Evolutionary conservation across 1,139 yeast species (phyloP).

Genomic region (Debaryomyces robertsiae): DNA sequence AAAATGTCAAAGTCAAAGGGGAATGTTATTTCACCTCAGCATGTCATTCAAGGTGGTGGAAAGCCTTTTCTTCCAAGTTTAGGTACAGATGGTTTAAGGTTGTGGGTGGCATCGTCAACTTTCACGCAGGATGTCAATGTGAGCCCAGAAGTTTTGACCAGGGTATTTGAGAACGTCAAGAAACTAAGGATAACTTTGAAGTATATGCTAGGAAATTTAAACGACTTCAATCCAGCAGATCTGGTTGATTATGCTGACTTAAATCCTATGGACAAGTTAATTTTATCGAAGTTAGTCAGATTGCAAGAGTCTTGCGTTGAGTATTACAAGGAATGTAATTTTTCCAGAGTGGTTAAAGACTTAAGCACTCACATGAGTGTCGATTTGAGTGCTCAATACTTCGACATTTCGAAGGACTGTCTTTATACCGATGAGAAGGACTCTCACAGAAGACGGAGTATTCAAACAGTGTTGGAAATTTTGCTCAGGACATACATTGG

Average conservation of each 20-base stretch:
- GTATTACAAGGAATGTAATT: slow-evolving; percentile 61
- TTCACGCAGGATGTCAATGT: slow-evolving; percentile 79
- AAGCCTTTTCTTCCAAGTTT: slow-evolving; percentile 61
- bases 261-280: slow-evolving; percentile 62
- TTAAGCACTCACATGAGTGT: slow-evolving; percentile 74
- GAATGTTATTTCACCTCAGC: slow-evolving; percentile 70
- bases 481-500: slow-evolving; percentile 64
- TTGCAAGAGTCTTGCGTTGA: slow-evolving; percentile 46
- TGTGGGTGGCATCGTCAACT: slow-evolving; percentile 90
- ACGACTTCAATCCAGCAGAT: slow-evolving; percentile 27
- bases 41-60: slow-evolving; percentile 67
- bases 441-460: slow-evolving; percentile 59
- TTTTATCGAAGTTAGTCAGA: slow-evolving; percentile 56
- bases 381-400: slow-evolving; percentile 78
- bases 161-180: slow-evolving; percentile 79
- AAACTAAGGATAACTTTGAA: slow-evolving; percentile 82
- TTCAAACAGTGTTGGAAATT: slow-evolving; percentile 71
- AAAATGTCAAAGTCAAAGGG: slow-evolving; percentile 96
- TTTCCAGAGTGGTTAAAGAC: slow-evolving; percentile 64
- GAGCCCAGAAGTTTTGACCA: slow-evolving; percentile 69
- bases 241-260: slow-evolving; percentile 40
- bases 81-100: slow-evolving; percentile 88
- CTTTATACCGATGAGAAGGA: slow-evolving; percentile 66
- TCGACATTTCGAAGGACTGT: slow-evolving; percentile 83
- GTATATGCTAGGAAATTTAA: slow-evolving; percentile 77